phyloP scores from a whole-genome alignment of 106 monocot genomes.

The Apostasia shenzhenica region DNA sequence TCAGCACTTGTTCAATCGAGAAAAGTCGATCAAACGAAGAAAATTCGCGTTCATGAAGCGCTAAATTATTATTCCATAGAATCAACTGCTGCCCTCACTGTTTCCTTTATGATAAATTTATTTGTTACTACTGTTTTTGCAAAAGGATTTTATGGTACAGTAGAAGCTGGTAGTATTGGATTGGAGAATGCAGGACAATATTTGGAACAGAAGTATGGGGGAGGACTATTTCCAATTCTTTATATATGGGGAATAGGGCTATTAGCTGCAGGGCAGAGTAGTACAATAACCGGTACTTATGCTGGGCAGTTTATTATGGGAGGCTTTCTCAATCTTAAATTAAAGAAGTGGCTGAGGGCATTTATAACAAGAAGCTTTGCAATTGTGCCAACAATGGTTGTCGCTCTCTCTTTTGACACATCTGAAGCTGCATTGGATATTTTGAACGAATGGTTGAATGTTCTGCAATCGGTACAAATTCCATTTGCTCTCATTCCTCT shows the following conservation, averaged over 20 bases:
- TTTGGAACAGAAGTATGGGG: slow-evolving; percentile 80
- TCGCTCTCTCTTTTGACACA: slow-evolving; percentile 67
- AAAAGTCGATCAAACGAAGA: slow-evolving; percentile 54
- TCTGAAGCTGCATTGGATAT: slow-evolving; percentile 70
- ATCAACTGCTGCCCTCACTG: slow-evolving; percentile 50
- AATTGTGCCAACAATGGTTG: slow-evolving; percentile 82
- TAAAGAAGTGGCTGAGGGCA: slow-evolving; percentile 91
- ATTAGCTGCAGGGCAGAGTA: slow-evolving; percentile 86
- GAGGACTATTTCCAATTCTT: slow-evolving; percentile 64
- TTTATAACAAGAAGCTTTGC: slow-evolving; percentile 91
- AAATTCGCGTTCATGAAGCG: slow-evolving; percentile 60
- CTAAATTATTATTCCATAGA: slow-evolving; percentile 84
- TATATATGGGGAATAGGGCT: slow-evolving; percentile 95
- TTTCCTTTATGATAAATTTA: slow-evolving; percentile 80
- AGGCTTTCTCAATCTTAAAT: slow-evolving; percentile 73
- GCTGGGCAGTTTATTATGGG: slow-evolving; percentile 99
- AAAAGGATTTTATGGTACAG: slow-evolving; percentile 74
- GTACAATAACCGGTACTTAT: slow-evolving; percentile 94
- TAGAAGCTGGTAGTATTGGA: slow-evolving; percentile 57
- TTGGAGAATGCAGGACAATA: slow-evolving; percentile 86
- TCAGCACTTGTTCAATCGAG: slow-evolving; percentile 93
- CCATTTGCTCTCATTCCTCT: slow-evolving; percentile 93
- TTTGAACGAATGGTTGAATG: slow-evolving; percentile 86
- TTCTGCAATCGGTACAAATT: slow-evolving; percentile 88
- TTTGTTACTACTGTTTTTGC: slow-evolving; percentile 92